A percentile compares a stretch with the other conserved stretches of the same genome.
phyloP scores from a whole-genome alignment of 441 rosid species.

The Adansonia madagascariensis region DNA sequence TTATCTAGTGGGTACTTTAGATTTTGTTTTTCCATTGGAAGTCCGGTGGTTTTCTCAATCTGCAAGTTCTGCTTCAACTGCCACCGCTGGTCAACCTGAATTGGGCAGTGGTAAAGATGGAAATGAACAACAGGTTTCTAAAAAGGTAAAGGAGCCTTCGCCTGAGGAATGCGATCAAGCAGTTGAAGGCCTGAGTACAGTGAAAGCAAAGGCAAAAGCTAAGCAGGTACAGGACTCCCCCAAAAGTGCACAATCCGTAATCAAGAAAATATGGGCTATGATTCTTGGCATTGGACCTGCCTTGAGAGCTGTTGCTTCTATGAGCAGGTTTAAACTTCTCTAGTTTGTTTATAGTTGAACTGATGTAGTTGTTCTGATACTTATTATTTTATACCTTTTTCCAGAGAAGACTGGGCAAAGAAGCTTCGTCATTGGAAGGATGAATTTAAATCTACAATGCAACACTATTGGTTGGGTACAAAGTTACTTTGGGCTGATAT shows the following conservation, averaged over 20 bases:
- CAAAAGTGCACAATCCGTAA: slow-evolving; percentile 51
- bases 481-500: slow-evolving; percentile 92
- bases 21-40: slow-evolving; percentile 41
- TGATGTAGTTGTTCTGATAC: slow-evolving; percentile 26
- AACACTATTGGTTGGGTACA: slow-evolving; percentile 92
- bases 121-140: slow-evolving; percentile 46
- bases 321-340: slow-evolving; percentile 77
- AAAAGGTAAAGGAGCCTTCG: slow-evolving; percentile 80
- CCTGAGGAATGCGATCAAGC: slow-evolving; percentile 98
- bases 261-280: slow-evolving; percentile 61
- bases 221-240: slow-evolving; percentile 70
- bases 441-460: slow-evolving; percentile 66
- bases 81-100: slow-evolving; percentile 60
- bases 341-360: slow-evolving; percentile 25
- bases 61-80: slow-evolving; percentile 51
- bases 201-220: slow-evolving; percentile 93
- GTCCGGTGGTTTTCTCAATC: slow-evolving; percentile 43
- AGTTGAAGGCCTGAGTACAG: slow-evolving; percentile 82
- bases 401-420: slow-evolving; percentile 75
- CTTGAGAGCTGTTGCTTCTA: slow-evolving; percentile 85
- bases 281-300: slow-evolving; percentile 95
- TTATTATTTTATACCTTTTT: slow-evolving; percentile 31
- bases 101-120: slow-evolving; percentile 39
- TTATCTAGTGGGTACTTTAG: slow-evolving; percentile 42
- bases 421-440: slow-evolving; percentile 70